Percentiles rank a stretch among this genome's conserved stretches.
Evolutionary conservation across 805 yeast genomes (phyloP).

Genomic region (Ogataea glucozyma): DNA sequence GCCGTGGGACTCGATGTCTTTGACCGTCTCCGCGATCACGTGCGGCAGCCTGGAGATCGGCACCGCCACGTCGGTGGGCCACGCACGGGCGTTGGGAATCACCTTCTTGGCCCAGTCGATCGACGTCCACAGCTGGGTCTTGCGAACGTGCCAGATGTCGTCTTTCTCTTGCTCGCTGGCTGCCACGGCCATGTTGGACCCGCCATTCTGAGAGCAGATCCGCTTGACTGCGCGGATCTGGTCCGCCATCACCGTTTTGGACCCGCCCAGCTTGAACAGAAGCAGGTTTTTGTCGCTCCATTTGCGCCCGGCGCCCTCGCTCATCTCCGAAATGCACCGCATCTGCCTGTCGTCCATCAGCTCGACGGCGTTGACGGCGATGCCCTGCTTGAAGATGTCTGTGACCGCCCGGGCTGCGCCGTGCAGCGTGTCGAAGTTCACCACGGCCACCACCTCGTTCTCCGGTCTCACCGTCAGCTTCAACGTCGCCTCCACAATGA

Average conservation of each 20-base stretch:
- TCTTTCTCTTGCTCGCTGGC: slow-evolving; percentile 56
- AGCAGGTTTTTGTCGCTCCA: slow-evolving; percentile 38
- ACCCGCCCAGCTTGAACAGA: slow-evolving; percentile 64
- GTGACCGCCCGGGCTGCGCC: slow-evolving; percentile 73
- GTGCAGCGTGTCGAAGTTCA: slow-evolving; percentile 60
- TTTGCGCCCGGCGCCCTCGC: slow-evolving; percentile 34
- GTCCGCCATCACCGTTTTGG: slow-evolving; percentile 41
- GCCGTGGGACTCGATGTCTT: slow-evolving; percentile 55
- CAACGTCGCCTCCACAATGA: slow-evolving; percentile 72
- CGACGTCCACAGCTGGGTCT: slow-evolving; percentile 64
- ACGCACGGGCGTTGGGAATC: slow-evolving; percentile 46
- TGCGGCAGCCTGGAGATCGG: slow-evolving; percentile 66
- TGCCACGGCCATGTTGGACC: slow-evolving; percentile 59
- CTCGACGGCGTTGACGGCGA: slow-evolving; percentile 71
- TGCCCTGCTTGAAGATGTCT: slow-evolving; percentile 58
- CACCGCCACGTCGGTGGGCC: slow-evolving; percentile 85
- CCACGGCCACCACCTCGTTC: slow-evolving; percentile 65
- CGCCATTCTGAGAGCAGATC: slow-evolving; percentile 55
- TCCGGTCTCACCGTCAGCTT: slow-evolving; percentile 66
- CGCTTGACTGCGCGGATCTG: slow-evolving; percentile 45
- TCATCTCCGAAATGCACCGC: slow-evolving; percentile 59
- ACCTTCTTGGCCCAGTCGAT: slow-evolving; percentile 60
- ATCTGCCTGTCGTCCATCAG: slow-evolving; percentile 69
- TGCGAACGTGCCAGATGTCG: slow-evolving; percentile 73
- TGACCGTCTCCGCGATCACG: slow-evolving; percentile 62